Percentiles rank a stretch among this genome's conserved stretches.
phyloP scores from a whole-genome alignment of 2,329 filamentous ascomycete genomes.

The Aaosphaeria pasadenensis region DNA sequence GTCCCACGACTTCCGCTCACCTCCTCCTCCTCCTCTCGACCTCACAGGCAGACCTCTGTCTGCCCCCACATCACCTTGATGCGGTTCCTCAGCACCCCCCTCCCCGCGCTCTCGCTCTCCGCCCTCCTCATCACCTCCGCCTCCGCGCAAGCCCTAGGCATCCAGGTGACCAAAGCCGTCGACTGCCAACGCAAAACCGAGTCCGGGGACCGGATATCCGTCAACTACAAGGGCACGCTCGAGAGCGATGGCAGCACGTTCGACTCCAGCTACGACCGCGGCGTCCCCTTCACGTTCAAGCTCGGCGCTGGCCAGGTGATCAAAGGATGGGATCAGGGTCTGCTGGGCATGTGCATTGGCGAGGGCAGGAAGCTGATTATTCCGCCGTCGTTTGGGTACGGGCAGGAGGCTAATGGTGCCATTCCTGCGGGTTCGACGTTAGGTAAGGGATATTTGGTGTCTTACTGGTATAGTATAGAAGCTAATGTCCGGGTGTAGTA shows the following conservation, averaged over 20 bases:
- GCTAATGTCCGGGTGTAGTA: slow-evolving; percentile 49
- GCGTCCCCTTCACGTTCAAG: slow-evolving; percentile 71
- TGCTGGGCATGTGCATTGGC: slow-evolving; percentile 91
- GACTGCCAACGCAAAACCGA: slow-evolving; percentile 45
- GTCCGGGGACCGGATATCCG: slow-evolving; percentile 45
- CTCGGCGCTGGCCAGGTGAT: slow-evolving; percentile 84
- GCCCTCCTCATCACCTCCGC: slow-evolving; percentile 19
- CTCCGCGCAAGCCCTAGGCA: slow-evolving; percentile 28
- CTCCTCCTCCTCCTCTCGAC: not conserved
- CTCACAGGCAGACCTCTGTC: not conserved
- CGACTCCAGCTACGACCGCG: slow-evolving; percentile 78
- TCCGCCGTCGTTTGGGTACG: slow-evolving; percentile 83
- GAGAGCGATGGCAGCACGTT: slow-evolving; percentile 69
- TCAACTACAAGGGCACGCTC: slow-evolving; percentile 52
- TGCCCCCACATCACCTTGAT: slow-evolving; percentile 14
- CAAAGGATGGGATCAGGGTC: slow-evolving; percentile 88
- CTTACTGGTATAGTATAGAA: no score
- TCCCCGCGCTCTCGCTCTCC: slow-evolving; percentile 20
- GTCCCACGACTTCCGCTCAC: not conserved
- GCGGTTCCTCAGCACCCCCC: slow-evolving; percentile 19
- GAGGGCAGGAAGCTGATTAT: slow-evolving; percentile 88
- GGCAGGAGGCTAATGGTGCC: slow-evolving; percentile 65
- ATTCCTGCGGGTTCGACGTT: slow-evolving; percentile 81
- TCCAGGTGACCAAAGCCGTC: slow-evolving; percentile 42
- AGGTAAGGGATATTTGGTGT: slow-evolving; percentile 47